These are phyloP conservation scores for Cutaneotrichosporon sp. DNA, from an alignment of 1,284 basidiomycete species.

Conservation along the genomic window DNA sequence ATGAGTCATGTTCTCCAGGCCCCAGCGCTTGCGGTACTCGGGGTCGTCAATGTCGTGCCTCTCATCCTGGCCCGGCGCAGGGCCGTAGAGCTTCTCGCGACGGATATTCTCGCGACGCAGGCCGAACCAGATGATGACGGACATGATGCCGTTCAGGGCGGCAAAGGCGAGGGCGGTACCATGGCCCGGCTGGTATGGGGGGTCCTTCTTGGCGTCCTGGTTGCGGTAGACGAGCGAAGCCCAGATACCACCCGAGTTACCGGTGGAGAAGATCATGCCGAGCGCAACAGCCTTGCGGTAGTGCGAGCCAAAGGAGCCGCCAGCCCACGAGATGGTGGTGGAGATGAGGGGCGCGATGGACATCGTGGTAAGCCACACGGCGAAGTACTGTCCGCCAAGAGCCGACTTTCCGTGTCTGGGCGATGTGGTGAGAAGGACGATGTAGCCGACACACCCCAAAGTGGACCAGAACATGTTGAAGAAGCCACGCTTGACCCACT, in stretches of 20 bases:
- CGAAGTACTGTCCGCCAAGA: conserved; percentile 48
- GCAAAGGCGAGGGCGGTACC: conserved; percentile 46
- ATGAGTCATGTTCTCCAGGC: conserved; percentile 44
- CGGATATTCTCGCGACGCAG: conserved; percentile 44
- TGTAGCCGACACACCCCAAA: conserved; percentile 49
- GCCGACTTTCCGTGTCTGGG: neutral
- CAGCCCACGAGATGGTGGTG: conserved; percentile 50
- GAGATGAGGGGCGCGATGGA: conserved; percentile 49
- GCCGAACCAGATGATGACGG: conserved; percentile 40
- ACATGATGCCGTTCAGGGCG: conserved; percentile 36
- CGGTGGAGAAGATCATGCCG: conserved; percentile 51
- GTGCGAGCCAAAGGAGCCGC: conserved; percentile 47
- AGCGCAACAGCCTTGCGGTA: conserved; percentile 49
- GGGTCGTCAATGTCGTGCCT: conserved; percentile 50
- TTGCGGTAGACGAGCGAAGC: conserved; percentile 47
- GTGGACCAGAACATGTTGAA: conserved; percentile 51
- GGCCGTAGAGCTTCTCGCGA: conserved; percentile 44
- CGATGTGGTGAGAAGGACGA: conserved; percentile 17
- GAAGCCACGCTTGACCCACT: conserved; percentile 41
- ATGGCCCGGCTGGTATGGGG: conserved; percentile 45
- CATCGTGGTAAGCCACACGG: conserved; percentile 49
- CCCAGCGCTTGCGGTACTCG: conserved; percentile 43
- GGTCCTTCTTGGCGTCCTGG: conserved; percentile 27
- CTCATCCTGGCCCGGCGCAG: conserved; percentile 56
- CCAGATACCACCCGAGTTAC: conserved; percentile 52